Conservation (phyloP, 176 grass and related monocot genomes). For the Raddia distichophylla region DNA sequence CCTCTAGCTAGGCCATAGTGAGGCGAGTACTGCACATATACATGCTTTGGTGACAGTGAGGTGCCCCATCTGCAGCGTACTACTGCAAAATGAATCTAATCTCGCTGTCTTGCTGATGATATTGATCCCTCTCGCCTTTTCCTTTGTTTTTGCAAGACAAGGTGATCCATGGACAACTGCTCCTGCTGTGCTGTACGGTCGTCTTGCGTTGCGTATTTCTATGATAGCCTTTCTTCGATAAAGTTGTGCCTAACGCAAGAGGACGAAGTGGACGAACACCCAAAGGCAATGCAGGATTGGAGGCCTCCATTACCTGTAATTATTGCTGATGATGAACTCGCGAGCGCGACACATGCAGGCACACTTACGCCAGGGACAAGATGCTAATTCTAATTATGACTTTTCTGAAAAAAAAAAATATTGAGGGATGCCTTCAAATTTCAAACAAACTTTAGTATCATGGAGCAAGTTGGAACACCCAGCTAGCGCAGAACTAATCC, state of each 20-base stretch:
- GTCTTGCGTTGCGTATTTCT: slow-evolving; percentile 30
- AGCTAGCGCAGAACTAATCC: background rate
- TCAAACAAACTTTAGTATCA: background rate
- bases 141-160: slow-evolving; percentile 19
- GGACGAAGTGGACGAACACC: background rate
- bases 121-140: slow-evolving; percentile 2
- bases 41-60: background rate
- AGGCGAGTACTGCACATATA: background rate
- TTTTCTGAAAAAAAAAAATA: background rate
- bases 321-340: slow-evolving; percentile 11
- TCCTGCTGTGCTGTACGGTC: slow-evolving; percentile 14
- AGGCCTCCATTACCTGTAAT: slow-evolving; percentile 30
- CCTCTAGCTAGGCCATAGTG: slow-evolving; percentile 27
- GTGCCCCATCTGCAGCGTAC: slow-evolving; percentile 10
- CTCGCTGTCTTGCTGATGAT: slow-evolving; percentile 41
- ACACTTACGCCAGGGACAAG: background rate
- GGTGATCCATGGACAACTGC: slow-evolving; percentile 35
- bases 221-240: background rate
- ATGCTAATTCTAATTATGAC: background rate
- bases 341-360: background rate
- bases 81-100: background rate
- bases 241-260: slow-evolving; percentile 30
- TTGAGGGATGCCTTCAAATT: background rate
- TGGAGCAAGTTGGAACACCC: background rate
- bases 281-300: slow-evolving; percentile 13